Base-by-base conservation (phyloP, 2,329 filamentous ascomycete genomes). In the Pseudofabraea citricarpa region DNA sequence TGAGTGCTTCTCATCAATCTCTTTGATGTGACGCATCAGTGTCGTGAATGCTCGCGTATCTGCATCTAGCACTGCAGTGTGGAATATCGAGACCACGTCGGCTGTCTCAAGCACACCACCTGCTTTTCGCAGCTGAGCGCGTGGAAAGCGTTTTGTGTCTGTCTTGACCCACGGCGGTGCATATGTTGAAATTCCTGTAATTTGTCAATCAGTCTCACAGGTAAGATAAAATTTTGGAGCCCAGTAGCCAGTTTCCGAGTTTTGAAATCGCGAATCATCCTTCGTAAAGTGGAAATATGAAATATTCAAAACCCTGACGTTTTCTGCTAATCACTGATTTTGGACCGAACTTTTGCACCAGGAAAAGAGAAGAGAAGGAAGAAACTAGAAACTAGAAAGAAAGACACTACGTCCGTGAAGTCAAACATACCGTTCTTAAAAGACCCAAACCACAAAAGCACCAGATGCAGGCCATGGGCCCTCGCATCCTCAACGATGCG, bases 391-490 rank as follows among this genome's bases (percentile, higher is more conserved):
- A n/a, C n/a, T n/a, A n/a, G n/a, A n/a, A n/a, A n/a, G n/a, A n/a
- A n/a, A n/a, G n/a, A n/a, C n/a, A n/a, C n/a, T n/a, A n/a, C n/a
- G n/a, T n/a, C n/a, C n/a, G n/a, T n/a, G n/a, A n/a, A n/a, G n/a
- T n/a, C n/a, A n/a, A n/a, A n/a, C 54, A 6, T 57, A 68, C 56
- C 69, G 53, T 72, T 73, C 51, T 73, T 72, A 57, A 68, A 73
- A 13, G 63, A 65, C 6, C 69, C 70, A 51, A 73, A 72, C 70
- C 70, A 73, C 8, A 72, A 52, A 22, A 72, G 48, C 0, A 72
- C 57, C 10, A 73, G 52, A 26, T 62, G 61, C 20, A 72, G 48
- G 3, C 51, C 61, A 48, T 70, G 58, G 31, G 55, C 46, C 13
- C 66, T 54, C 6, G 68, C 68, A 35, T 54, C 65, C 2, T 54